Evolutionary conservation across 176 grass and related monocot genomes (phyloP).

Genomic region (Oropetium thomaeum): DNA sequence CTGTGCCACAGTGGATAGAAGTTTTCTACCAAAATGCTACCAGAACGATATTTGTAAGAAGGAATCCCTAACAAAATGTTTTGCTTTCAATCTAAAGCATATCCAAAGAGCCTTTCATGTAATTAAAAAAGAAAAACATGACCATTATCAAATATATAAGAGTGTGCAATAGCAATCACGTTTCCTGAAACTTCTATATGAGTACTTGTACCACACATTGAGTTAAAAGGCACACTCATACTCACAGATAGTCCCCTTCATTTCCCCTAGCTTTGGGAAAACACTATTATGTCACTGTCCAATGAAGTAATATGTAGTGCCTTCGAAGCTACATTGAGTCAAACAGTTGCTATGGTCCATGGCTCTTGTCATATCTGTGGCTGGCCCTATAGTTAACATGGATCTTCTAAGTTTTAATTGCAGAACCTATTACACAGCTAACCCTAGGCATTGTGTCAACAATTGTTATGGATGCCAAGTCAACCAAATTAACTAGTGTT

Average conservation of each 20-base stretch:
- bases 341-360: constrained; percentile 7
- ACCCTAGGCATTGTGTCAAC: constrained; percentile 21
- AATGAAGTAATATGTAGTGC: constrained; percentile 1
- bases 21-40: not conserved
- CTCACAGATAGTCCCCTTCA: constrained; percentile 2
- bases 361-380: not conserved
- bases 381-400: constrained; percentile 18
- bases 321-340: constrained; percentile 24
- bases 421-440: constrained; percentile 24
- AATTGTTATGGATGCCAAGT: constrained; percentile 12
- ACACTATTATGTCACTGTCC: constrained; percentile 12
- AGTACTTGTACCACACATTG: constrained; percentile 19
- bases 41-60: not conserved
- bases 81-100: too few species aligned
- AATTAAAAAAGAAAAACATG: too few species aligned
- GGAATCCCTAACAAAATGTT: not conserved
- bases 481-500: constrained; percentile 13
- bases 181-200: constrained; percentile 16
- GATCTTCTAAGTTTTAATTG: not conserved
- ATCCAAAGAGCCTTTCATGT: too few species aligned
- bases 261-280: constrained; percentile 2
- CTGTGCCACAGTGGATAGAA: not conserved
- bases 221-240: constrained; percentile 22
- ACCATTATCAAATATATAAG: not conserved
- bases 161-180: not conserved